phyloP scores from a whole-genome alignment of 2,329 filamentous ascomycete species.

The Lachnellula occidentalis region DNA sequence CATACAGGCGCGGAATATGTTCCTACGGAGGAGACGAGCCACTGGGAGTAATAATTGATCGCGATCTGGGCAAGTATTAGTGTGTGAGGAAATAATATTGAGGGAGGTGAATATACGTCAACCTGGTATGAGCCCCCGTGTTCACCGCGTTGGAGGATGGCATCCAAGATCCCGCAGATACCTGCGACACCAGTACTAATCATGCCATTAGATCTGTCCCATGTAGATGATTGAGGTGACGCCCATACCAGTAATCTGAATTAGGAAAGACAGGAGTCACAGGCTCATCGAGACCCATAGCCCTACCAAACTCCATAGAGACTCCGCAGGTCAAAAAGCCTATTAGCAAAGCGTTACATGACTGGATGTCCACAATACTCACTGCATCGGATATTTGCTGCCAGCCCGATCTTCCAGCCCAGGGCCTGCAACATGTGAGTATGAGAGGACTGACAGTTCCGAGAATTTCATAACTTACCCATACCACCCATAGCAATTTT shows the following conservation, averaged over 20 bases:
- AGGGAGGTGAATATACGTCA: slow-evolving; percentile 26
- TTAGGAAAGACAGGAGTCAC: slow-evolving; percentile 42
- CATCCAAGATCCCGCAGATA: slow-evolving; percentile 36
- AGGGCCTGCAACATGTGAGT: slow-evolving; percentile 24
- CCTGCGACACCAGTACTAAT: slow-evolving; percentile 37
- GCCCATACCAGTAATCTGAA: slow-evolving; percentile 34
- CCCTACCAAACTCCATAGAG: slow-evolving; percentile 40
- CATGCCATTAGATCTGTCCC: background rate
- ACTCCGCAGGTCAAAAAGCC: slow-evolving; percentile 34
- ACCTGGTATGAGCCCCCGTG: slow-evolving; percentile 37
- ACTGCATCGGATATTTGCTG: slow-evolving; percentile 38
- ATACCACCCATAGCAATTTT: slow-evolving; percentile 47
- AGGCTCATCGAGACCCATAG: slow-evolving; percentile 40
- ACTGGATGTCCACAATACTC: background rate
- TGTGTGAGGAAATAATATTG: background rate
- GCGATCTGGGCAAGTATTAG: slow-evolving; percentile 16
- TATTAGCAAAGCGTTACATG: background rate
- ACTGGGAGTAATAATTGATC: slow-evolving; percentile 39
- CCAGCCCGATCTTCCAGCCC: slow-evolving; percentile 42
- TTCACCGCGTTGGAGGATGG: slow-evolving; percentile 35
- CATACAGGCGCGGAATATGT: slow-evolving; percentile 40
- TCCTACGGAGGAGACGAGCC: slow-evolving; percentile 36
- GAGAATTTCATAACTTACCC: slow-evolving; percentile 22
- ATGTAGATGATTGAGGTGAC: background rate
- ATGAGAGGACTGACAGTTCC: no score